These are phyloP conservation scores for Krasilnikovozyma curviuscula DNA, from an alignment of 768 basidiomycete genomes.

Conservation along the genomic window DNA sequence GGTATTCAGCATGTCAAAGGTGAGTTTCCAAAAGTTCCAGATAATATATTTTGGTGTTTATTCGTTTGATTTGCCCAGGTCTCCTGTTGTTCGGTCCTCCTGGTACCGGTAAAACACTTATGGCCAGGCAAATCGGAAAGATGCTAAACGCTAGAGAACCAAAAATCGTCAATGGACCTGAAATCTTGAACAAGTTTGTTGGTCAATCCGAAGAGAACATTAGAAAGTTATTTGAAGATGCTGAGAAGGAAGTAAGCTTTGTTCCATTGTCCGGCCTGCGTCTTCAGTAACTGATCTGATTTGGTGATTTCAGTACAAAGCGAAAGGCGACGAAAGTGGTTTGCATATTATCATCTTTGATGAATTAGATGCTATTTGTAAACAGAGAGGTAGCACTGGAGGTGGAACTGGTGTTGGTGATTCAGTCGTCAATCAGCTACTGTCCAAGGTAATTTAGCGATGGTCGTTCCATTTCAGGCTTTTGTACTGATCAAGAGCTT, in stretches of 20 bases:
- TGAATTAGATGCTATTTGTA: slow-evolving; percentile 95
- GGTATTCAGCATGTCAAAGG: slow-evolving; percentile 98
- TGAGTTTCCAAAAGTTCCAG: slow-evolving; percentile 21
- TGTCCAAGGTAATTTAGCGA: slow-evolving; percentile 58
- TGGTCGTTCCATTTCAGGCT: not conserved
- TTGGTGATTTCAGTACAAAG: slow-evolving; percentile 54
- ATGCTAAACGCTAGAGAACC: slow-evolving; percentile 97
- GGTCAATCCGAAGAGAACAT: slow-evolving; percentile 96
- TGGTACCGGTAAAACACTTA: slow-evolving; percentile 93
- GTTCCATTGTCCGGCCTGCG: not conserved
- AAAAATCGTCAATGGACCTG: slow-evolving; percentile 95
- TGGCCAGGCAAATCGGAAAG: slow-evolving; percentile 96
- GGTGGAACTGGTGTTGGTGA: slow-evolving; percentile 95
- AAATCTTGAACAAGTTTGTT: slow-evolving; percentile 91
- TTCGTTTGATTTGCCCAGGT: slow-evolving; percentile 31
- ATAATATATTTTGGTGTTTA: not conserved
- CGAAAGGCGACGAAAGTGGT: slow-evolving; percentile 89
- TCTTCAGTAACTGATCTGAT: slow-evolving; percentile 3
- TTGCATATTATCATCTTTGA: slow-evolving; percentile 99
- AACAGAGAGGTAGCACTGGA: slow-evolving; percentile 84
- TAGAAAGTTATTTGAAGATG: slow-evolving; percentile 90
- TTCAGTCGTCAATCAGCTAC: slow-evolving; percentile 90
- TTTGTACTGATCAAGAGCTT: not conserved
- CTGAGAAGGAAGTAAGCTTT: slow-evolving; percentile 69
- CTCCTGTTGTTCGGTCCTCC: slow-evolving; percentile 90